Base-by-base conservation (phyloP, 2,329 filamentous ascomycete species). In the Ophidiomyces ophidiicola region DNA sequence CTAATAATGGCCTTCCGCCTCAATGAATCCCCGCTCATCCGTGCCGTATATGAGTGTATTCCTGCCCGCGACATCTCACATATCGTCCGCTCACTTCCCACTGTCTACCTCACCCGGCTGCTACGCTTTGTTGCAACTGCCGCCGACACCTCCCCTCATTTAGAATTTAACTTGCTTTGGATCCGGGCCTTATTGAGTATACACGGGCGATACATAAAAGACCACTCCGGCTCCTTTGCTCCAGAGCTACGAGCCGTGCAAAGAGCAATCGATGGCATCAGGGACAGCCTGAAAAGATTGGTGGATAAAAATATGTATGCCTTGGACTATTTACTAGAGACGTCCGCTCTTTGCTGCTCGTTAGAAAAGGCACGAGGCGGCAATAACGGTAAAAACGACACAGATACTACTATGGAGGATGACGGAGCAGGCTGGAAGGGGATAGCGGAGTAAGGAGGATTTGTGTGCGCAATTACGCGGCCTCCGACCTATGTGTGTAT, bases 1-100 rank as follows among this genome's bases (percentile, higher is more conserved):
- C 68, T 98, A 4, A 78, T 94, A 47, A 98, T 98, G 90, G 82
- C 87, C 1, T 98, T 98, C 70, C 81, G 92, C 4, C 77, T 98
- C 43, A 94, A 94, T 62, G 84, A 93, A 58, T 71, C 77, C 3
- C 75, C 78, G 15, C 70, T 98, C 32, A 76, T 94, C 45, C 81
- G 82, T 50, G 77, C 78, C 39, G 83, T 94, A 12, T 96, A 94
- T 63, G 80, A 92, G 61, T 73, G 76, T 2, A 80, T 88, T 17
- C 87, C 90, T 1, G 69, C 80, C 29, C 61, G 68, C 2, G 80
- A 88, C 48, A 82, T 96, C 32, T 55, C 73, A 0, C 74, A 93
- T 6, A 78, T 93, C 0, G 82, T 93, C 17, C 77, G 76, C 37
- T 76, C 81, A 21, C 65, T 94, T 25, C 90, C 90, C 1, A 71